Conservation (phyloP, 2,329 filamentous ascomycete species). For the Cordyceps fumosorosea region DNA sequence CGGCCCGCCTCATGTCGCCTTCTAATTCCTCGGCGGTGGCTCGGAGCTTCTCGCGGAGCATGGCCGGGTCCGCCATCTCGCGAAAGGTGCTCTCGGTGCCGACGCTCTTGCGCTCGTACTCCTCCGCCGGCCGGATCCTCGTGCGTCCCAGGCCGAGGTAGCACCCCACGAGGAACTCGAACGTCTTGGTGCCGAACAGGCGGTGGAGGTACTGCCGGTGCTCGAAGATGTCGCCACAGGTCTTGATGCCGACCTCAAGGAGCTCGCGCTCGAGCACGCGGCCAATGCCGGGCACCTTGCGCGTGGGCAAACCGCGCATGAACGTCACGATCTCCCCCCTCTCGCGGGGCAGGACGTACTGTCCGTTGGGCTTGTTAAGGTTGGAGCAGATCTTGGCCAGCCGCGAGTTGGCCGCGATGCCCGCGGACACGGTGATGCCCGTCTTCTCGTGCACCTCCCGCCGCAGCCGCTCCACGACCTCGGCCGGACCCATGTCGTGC, state of each 20-base stretch:
- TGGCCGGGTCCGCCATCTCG: slow-evolving; percentile 63
- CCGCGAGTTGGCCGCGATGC: slow-evolving; percentile 88
- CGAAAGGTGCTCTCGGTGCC: slow-evolving; percentile 89
- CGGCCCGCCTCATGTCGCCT: slow-evolving; percentile 70
- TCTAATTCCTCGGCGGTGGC: slow-evolving; percentile 79
- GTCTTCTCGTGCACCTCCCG: slow-evolving; percentile 68
- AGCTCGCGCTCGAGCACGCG: slow-evolving; percentile 89
- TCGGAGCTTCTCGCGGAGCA: slow-evolving; percentile 71
- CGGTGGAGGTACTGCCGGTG: slow-evolving; percentile 66
- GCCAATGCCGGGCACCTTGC: slow-evolving; percentile 94
- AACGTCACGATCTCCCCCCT: slow-evolving; percentile 72
- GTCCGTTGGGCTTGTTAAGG: slow-evolving; percentile 92
- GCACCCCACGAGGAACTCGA: slow-evolving; percentile 75
- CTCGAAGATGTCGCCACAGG: slow-evolving; percentile 78
- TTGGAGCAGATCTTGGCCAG: slow-evolving; percentile 95
- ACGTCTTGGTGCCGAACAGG: slow-evolving; percentile 88
- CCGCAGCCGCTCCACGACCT: slow-evolving; percentile 71
- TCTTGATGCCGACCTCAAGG: slow-evolving; percentile 78
- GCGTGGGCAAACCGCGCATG: slow-evolving; percentile 74
- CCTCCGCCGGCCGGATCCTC: slow-evolving; percentile 75
- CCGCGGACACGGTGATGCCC: slow-evolving; percentile 84
- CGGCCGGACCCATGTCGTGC: slow-evolving; percentile 61
- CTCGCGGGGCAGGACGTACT: slow-evolving; percentile 70
- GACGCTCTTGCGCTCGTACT: slow-evolving; percentile 86
- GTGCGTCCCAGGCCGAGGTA: slow-evolving; percentile 85